Percentiles rank a stretch among this genome's conserved stretches.
phyloP scores from a whole-genome alignment of 257 asterid genomes.

The Cynanchum wilfordii region DNA sequence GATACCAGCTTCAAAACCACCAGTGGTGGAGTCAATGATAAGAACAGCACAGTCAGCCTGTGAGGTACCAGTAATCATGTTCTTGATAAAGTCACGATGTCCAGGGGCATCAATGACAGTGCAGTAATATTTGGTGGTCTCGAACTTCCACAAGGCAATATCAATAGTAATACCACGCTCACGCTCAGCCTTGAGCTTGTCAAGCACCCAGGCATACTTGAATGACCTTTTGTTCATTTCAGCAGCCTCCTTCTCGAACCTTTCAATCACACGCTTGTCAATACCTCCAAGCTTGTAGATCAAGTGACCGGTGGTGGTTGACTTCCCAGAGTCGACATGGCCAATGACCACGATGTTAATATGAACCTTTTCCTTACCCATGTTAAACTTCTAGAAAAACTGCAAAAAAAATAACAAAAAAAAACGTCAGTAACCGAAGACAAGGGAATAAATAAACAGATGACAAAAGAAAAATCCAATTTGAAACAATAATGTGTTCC shows the following conservation, averaged over 20 bases:
- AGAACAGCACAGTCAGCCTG: conserved; percentile 88
- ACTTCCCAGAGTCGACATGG: conserved; percentile 68
- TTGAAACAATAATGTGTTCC: too few species aligned
- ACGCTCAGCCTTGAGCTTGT: conserved; percentile 89
- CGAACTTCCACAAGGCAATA: conserved; percentile 86
- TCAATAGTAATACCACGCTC: conserved; percentile 88
- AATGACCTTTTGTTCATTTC: conserved; percentile 88
- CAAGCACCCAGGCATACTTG: conserved; percentile 89
- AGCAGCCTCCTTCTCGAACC: conserved; percentile 74
- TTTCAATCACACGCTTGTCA: conserved; percentile 60
- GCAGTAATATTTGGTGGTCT: conserved; percentile 86
- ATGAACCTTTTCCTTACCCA: conserved; percentile 64
- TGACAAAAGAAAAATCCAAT: too few species aligned
- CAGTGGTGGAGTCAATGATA: conserved; percentile 79
- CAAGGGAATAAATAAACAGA: background rate
- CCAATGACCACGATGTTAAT: conserved; percentile 66
- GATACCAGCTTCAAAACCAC: conserved; percentile 87
- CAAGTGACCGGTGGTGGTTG: conserved; percentile 69
- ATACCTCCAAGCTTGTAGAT: conserved; percentile 68
- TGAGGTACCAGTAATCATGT: conserved; percentile 87
- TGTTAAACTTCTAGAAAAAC: conserved; percentile 19
- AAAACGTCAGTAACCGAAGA: too few species aligned
- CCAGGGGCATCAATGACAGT: conserved; percentile 91
- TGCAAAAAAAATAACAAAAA: too few species aligned
- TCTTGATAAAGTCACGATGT: conserved; percentile 80